phyloP scores from a whole-genome alignment of 2,329 filamentous ascomycete species.

The Nothopassalora personata region DNA sequence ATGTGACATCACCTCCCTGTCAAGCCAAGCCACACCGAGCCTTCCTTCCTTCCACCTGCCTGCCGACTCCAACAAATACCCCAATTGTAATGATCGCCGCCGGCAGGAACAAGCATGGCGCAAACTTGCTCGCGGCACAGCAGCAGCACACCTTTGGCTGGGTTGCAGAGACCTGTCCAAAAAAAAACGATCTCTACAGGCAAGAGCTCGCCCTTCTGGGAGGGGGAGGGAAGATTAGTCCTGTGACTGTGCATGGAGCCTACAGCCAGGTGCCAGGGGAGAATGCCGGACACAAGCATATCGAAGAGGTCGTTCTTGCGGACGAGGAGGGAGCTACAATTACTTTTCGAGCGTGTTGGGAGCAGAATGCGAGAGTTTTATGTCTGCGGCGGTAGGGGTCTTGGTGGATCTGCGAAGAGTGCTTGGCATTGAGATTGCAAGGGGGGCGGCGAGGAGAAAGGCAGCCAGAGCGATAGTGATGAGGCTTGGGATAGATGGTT shows the following conservation, averaged over 20 bases:
- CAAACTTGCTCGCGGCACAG: conserved; percentile 45
- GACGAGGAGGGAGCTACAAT: conserved; percentile 45
- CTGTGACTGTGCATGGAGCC: conserved; percentile 57
- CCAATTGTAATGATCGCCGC: conserved; percentile 38
- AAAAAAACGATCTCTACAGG: conserved; percentile 57
- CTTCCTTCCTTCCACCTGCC: conserved; percentile 45
- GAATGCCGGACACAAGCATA: conserved; percentile 49
- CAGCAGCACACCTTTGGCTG: conserved; percentile 58
- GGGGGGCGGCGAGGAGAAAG: conserved; percentile 33
- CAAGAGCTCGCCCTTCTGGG: conserved; percentile 57
- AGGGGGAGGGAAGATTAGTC: conserved; percentile 53
- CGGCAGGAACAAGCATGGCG: conserved; percentile 70
- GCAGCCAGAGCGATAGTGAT: conserved; percentile 37
- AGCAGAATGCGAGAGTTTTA: conserved; percentile 54
- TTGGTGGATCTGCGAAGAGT: conserved; percentile 43
- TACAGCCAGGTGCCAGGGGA: conserved; percentile 47
- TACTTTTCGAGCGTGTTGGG: conserved; percentile 45
- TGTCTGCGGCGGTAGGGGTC: conserved; percentile 55
- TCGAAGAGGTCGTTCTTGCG: conserved; percentile 48
- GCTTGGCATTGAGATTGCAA: conserved; percentile 37
- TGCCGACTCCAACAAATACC: conserved; percentile 34
- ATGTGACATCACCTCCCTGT: conserved; percentile 41
- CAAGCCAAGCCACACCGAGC: conserved; percentile 36
- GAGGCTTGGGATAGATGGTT: conserved; percentile 25
- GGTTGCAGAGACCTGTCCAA: conserved; percentile 56